Evolutionary conservation across 345 rosid species (phyloP), one percentile per base, ranked within the genome.

Genomic region (Leavenworthia alabamica): DNA sequence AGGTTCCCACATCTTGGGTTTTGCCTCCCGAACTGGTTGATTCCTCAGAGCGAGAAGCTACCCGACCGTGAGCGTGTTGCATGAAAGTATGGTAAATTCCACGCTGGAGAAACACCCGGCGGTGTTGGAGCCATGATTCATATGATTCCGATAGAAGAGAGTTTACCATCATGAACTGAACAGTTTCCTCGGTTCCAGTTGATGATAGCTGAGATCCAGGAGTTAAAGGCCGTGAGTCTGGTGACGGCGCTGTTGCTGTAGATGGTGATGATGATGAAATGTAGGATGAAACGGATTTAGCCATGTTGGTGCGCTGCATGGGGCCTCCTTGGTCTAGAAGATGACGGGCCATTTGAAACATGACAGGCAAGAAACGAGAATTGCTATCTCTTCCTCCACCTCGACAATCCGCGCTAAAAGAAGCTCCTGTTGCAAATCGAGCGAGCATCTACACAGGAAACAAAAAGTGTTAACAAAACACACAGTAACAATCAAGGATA

Each of bases 311-410:
- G 31, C 83, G 78, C 72, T 89, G 97, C 39, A 89, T 74, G 51
- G 85, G 78, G 63, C 90, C 83, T 71, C 92, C 96, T 51, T 93
- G 96, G 63, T 93, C 97, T 5, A 93, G 90, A 78, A 93, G 99
- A 81, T 93, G 89, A 68, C 81, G 74, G 26, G 82, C 97, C 96
- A 89, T 89, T 74, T 89, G 93, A 75, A 92, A 71, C 96, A 88
- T 88, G 60, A 91, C 88, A 10, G 96, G 95, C 61, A 91, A 74
- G 73, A 93, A 93, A 27, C 91, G 83, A 5, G 99, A 93, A 79
- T 93, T 93, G 89, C 99, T 89, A 75, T 93, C 99, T 71, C 86
- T 81, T 73, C 99, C 99, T 50, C 99, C 99, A 23, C 99, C 99
- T 74, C 97, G 75, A 58, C n/a, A 4, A 32, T 93, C 99, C 14